A percentile compares a stretch with the other conserved stretches of the same genome.
These are phyloP conservation scores for Calocybe gambosa DNA, from an alignment of 1,284 basidiomycete species.

Conservation along the genomic window DNA sequence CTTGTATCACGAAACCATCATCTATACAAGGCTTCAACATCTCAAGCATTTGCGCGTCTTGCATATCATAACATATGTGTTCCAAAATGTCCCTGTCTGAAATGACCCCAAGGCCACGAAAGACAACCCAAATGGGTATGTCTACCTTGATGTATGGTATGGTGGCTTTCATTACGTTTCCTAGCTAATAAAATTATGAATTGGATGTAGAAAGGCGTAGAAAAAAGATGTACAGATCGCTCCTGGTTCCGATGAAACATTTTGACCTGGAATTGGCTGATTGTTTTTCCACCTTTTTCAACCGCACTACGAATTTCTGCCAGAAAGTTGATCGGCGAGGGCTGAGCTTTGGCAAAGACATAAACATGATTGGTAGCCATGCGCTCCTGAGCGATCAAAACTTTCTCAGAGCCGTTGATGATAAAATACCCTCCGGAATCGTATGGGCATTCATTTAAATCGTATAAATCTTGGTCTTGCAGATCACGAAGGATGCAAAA, in stretches of 20 bases:
- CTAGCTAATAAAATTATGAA: conserved; percentile 43
- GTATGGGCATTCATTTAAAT: conserved; percentile 96
- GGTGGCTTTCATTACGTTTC: conserved; percentile 95
- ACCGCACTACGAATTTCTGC: conserved; percentile 98
- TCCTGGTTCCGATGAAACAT: conserved; percentile 90
- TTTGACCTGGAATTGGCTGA: conserved; percentile 97
- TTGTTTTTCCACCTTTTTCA: conserved; percentile 98
- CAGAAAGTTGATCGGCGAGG: conserved; percentile 92
- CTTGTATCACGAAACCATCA: conserved; percentile 97
- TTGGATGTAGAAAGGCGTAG: background rate
- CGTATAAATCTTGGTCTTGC: conserved; percentile 77
- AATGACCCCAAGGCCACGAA: conserved; percentile 95
- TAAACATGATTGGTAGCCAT: conserved; percentile 99
- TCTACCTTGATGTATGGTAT: conserved; percentile 98
- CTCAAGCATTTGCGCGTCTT: conserved; percentile 94
- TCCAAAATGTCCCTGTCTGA: conserved; percentile 97
- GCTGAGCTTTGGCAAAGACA: conserved; percentile 97
- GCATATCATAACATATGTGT: conserved; percentile 98
- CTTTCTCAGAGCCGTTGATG: conserved; percentile 99
- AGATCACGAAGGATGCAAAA: conserved; percentile 90
- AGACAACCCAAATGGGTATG: conserved; percentile 98
- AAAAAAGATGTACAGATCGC: conserved; percentile 58
- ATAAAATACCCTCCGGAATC: conserved; percentile 99
- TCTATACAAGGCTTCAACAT: conserved; percentile 99
- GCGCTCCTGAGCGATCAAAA: conserved; percentile 97